phyloP scores from a whole-genome alignment of 2,329 filamentous ascomycete genomes.

The Penicillium psychrosexuale region DNA sequence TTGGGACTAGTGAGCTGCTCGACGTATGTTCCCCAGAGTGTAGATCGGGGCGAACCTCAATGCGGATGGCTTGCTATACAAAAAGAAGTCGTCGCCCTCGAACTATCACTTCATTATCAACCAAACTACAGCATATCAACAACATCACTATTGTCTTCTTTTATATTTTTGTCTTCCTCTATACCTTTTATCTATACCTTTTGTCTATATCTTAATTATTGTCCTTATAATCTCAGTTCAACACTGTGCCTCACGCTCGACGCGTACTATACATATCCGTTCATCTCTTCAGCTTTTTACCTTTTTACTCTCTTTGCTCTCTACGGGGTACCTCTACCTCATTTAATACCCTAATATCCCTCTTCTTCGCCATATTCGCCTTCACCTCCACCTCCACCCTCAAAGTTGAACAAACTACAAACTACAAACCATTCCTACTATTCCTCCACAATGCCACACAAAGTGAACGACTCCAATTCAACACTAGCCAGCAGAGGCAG shows the following conservation, averaged over 20 bases:
- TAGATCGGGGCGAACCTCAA: slow-evolving; percentile 26
- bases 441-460: slow-evolving; percentile 30
- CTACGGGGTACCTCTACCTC: background rate
- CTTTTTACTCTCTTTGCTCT: background rate
- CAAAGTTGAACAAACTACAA: background rate
- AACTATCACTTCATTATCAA: background rate
- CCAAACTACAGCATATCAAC: slow-evolving; percentile 4
- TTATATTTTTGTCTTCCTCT: background rate
- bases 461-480: slow-evolving; percentile 37
- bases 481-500: slow-evolving; percentile 34
- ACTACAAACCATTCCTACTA: background rate
- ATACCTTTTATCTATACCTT: background rate
- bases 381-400: too few species aligned
- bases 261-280: slow-evolving; percentile 8
- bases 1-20: slow-evolving; percentile 15
- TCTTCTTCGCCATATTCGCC: background rate
- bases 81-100: slow-evolving; percentile 16
- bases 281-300: background rate
- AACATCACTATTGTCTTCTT: slow-evolving; percentile 1
- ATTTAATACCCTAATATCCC: background rate
- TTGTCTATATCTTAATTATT: slow-evolving; percentile 6
- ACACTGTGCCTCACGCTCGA: slow-evolving; percentile 18
- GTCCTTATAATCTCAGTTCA: slow-evolving; percentile 20
- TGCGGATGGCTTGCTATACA: slow-evolving; percentile 26
- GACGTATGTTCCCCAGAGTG: slow-evolving; percentile 20